phyloP scores from a whole-genome alignment of 257 asterid species.

The Linaria vulgaris region DNA sequence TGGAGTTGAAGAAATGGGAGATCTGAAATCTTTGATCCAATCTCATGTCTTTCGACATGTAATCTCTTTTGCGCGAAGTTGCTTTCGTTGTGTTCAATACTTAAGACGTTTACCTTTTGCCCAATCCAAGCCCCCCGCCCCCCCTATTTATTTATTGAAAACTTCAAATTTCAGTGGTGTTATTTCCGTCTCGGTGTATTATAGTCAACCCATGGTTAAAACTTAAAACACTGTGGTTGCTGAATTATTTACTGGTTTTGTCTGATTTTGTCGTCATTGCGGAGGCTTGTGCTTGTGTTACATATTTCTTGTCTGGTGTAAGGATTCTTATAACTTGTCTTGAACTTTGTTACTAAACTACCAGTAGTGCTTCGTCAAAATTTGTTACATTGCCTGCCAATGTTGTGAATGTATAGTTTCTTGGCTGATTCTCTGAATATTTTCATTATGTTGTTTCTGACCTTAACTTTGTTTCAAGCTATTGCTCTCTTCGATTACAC shows the following conservation, averaged over 20 bases:
- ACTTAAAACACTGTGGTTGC: conserved; percentile 2
- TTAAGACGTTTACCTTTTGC: conserved; percentile 17
- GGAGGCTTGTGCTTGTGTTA: background rate
- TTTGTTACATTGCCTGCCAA: too few relatives aligned
- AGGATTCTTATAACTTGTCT: too few relatives aligned
- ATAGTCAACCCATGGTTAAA: background rate
- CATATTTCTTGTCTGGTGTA: background rate
- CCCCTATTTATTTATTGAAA: background rate
- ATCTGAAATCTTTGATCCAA: conserved; percentile 27
- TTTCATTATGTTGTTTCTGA: too few relatives aligned
- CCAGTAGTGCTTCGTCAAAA: too few relatives aligned
- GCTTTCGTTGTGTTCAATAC: conserved; percentile 19
- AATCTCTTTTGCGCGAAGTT: background rate
- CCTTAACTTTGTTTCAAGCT: too few relatives aligned
- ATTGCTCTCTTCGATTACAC: too few relatives aligned
- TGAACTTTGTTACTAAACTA: too few relatives aligned
- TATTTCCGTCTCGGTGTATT: background rate
- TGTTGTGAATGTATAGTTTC: too few relatives aligned
- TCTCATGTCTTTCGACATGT: conserved; percentile 12
- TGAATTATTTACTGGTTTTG: conserved; percentile 1
- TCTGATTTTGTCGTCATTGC: background rate
- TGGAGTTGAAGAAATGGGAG: conserved; percentile 96
- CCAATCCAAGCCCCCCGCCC: conserved; percentile 11
- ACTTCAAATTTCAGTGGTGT: background rate
- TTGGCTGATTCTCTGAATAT: too few relatives aligned